phyloP scores from a whole-genome alignment of 1,284 basidiomycete species.

The Ganoderma meredithae region DNA sequence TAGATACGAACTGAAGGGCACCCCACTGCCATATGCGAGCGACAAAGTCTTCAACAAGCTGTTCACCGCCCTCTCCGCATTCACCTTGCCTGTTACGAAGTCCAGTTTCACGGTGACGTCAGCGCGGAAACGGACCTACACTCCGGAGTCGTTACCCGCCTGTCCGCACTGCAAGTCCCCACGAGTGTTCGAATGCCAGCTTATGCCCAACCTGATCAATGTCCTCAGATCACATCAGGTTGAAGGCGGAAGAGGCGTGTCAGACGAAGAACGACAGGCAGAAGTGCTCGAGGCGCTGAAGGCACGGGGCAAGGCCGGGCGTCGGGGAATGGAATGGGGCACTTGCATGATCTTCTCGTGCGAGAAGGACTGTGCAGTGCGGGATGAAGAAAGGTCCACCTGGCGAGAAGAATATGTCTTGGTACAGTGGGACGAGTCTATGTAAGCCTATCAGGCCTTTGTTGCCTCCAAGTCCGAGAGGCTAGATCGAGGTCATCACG shows the following conservation, averaged over 20 bases:
- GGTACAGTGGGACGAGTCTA: conserved; percentile 70
- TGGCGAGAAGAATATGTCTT: conserved; percentile 81
- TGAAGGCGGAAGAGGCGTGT: conserved; percentile 44
- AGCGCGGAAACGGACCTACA: conserved; percentile 56
- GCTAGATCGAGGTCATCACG: neutral
- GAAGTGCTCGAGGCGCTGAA: conserved; percentile 61
- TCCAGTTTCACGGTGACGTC: conserved; percentile 62
- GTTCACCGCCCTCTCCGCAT: conserved; percentile 63
- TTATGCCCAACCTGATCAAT: conserved; percentile 89
- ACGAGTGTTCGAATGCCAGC: conserved; percentile 83
- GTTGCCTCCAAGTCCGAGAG: neutral
- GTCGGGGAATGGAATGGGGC: conserved; percentile 82
- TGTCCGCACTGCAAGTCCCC: conserved; percentile 68
- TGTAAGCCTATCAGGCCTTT: neutral
- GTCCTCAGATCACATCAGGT: conserved; percentile 51
- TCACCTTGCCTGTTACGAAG: conserved; percentile 60
- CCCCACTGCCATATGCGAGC: conserved; percentile 76
- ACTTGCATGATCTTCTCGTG: conserved; percentile 85
- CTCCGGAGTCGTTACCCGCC: conserved; percentile 52
- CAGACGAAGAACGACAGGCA: conserved; percentile 66
- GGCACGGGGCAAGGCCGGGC: conserved; percentile 47
- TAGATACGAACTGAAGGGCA: conserved; percentile 81
- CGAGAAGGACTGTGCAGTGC: conserved; percentile 70
- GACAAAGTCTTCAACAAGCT: conserved; percentile 72
- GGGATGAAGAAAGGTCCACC: conserved; percentile 49